These are phyloP conservation scores for Cymbopogon flexuosus DNA, from an alignment of 202 grass and related monocot genomes.

Conservation along the genomic window DNA sequence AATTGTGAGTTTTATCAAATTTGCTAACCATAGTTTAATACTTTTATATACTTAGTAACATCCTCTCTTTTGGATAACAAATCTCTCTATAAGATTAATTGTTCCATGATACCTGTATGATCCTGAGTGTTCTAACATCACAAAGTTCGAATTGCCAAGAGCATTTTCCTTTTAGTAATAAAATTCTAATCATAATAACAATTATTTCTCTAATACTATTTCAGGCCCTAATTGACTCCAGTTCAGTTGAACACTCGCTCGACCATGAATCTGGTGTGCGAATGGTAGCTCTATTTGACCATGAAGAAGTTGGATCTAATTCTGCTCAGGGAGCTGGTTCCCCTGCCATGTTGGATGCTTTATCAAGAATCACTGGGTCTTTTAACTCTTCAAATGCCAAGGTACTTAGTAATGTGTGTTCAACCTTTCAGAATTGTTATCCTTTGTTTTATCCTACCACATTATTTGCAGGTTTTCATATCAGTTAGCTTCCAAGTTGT, in stretches of 20 bases:
- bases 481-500: neutral
- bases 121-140: neutral
- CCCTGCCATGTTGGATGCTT: slow-evolving; percentile 87
- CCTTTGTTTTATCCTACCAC: neutral
- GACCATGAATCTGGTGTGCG: slow-evolving; percentile 73
- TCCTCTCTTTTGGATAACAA: neutral
- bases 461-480: neutral
- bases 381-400: slow-evolving; percentile 61
- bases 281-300: slow-evolving; percentile 93
- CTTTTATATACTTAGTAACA: neutral
- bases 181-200: slow-evolving; percentile 4
- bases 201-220: slow-evolving; percentile 32
- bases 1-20: neutral
- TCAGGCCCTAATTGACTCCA: slow-evolving; percentile 82
- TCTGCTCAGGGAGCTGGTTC: slow-evolving; percentile 96
- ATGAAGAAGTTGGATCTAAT: slow-evolving; percentile 83
- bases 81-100: neutral
- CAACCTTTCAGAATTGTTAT: neutral
- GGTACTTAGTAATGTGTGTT: neutral
- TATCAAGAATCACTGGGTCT: slow-evolving; percentile 79
- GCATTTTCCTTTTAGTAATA: neutral
- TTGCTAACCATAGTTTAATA: neutral
- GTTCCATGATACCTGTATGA: neutral
- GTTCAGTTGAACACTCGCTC: slow-evolving; percentile 53
- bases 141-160: neutral